phyloP scores from a whole-genome alignment of 2,329 filamentous ascomycete genomes.

The Cordyceps pruinosa region DNA sequence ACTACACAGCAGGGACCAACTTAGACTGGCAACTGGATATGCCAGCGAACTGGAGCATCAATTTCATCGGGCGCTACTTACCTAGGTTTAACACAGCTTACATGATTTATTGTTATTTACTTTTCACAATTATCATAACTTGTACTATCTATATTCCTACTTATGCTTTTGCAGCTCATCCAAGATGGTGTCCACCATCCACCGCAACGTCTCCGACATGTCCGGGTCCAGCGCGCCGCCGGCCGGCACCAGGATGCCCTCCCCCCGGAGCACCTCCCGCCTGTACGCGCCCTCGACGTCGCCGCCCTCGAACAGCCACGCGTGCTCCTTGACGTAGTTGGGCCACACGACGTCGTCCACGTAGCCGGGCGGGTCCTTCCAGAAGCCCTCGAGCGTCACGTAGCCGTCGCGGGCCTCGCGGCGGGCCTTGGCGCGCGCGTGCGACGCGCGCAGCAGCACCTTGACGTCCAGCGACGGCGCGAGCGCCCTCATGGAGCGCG shows the following conservation, averaged over 20 bases:
- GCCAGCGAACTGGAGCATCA: no score
- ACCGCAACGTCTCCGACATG: conserved; percentile 57
- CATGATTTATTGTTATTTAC: no score
- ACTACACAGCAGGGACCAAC: no score
- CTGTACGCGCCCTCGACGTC: conserved; percentile 56
- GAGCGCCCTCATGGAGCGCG: conserved; percentile 46
- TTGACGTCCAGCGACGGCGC: conserved; percentile 62
- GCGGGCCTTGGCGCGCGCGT: conserved; percentile 55
- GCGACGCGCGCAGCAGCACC: conserved; percentile 68
- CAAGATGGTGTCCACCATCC: conserved; percentile 61
- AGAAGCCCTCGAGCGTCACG: conserved; percentile 82
- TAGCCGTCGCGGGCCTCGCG: conserved; percentile 67
- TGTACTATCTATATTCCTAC: neutral
- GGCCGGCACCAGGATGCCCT: conserved; percentile 43
- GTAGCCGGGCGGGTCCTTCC: conserved; percentile 89
- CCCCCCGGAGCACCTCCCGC: conserved; percentile 34
- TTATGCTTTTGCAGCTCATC: conserved; percentile 31
- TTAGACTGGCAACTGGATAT: no score
- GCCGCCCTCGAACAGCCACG: conserved; percentile 67
- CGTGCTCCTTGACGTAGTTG: conserved; percentile 77
- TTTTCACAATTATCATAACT: neutral
- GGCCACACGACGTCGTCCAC: conserved; percentile 95
- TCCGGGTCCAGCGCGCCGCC: conserved; percentile 42
- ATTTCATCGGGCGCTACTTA: no score
- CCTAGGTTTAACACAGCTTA: neutral